These are phyloP conservation scores for Mucor indicus DNA, from an alignment of 371 early-diverging fungal genomes.

Conservation along the genomic window DNA sequence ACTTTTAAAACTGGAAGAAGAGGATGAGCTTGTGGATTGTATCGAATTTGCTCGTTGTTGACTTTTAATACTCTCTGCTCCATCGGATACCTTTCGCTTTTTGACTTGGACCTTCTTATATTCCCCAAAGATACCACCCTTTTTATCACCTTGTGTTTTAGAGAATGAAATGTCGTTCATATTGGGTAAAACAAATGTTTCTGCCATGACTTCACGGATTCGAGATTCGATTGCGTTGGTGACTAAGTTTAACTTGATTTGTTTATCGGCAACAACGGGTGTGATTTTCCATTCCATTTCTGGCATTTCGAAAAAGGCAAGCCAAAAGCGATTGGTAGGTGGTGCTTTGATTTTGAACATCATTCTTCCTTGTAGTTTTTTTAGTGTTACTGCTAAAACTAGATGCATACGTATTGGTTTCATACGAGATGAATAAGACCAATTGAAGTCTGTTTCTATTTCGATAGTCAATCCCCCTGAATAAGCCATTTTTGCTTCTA, in stretches of 20 bases:
- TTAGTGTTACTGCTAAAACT: constrained; percentile 72
- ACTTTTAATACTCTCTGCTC: neutral
- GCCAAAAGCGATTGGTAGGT: constrained; percentile 86
- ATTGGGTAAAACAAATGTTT: constrained; percentile 84
- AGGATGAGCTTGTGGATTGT: neutral
- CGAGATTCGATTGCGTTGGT: constrained; percentile 82
- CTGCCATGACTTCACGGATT: constrained; percentile 78
- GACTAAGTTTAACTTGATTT: constrained; percentile 73
- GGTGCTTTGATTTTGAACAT: constrained; percentile 79
- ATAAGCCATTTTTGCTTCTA: constrained; percentile 78
- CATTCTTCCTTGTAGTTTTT: constrained; percentile 66
- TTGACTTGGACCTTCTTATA: constrained; percentile 1
- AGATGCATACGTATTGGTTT: constrained; percentile 74
- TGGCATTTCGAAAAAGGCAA: constrained; percentile 83
- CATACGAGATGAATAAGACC: constrained; percentile 40
- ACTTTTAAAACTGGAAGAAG: neutral
- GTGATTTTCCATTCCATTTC: constrained; percentile 75
- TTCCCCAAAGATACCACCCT: constrained; percentile 62
- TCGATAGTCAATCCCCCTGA: constrained; percentile 71
- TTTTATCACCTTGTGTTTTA: constrained; percentile 57
- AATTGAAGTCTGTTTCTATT: constrained; percentile 60
- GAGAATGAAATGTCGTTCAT: constrained; percentile 88
- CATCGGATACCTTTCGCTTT: neutral
- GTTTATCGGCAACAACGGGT: constrained; percentile 83
- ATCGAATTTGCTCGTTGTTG: neutral